Base-by-base conservation (phyloP, 179 eudicot species). In the Beta lomatogona region DNA sequence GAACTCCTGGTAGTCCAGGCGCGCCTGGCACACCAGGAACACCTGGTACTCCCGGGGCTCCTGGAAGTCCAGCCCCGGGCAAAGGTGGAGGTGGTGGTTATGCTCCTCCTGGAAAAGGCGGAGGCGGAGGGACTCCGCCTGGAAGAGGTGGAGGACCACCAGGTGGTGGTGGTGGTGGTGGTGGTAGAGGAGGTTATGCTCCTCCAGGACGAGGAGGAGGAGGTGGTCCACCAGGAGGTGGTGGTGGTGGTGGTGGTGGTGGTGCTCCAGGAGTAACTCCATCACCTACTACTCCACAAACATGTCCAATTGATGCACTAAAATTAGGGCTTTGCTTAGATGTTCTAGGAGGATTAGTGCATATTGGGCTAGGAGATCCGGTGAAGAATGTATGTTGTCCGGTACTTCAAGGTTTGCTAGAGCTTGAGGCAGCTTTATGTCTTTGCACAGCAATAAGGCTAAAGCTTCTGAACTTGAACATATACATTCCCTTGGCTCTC, bases 371-470 rank as follows among this genome's bases (percentile, higher is more conserved):
- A 64, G 98, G 98, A 44, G 80, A 93, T 65, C 97, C 95, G 2
- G 85, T 88, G 0, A 87, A 85, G 79, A 89, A 94, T 66, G 87
- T 84, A 36, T 94, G 98, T 44, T 94, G 98, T 73, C 98, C 97
- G 1, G 93, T 94, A 75, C 69, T 94, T 25, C 84, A 88, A 86
- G 98, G 97, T 18, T 85, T 94, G 81, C 86, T 92, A 3, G 98
- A 94, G 87, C 84, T 94, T 5, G 98, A 94, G 82, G 98, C 98
- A 13, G 97, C 98, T 14, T 21, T 94, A 52, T 94, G 98, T 85
- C 87, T 94, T 10, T 94, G 98, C 92, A 89, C 93, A 2, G 85
- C 89, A 58, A 89, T 94, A 82, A 94, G 93, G 86, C 85, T 93
- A 4, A 94, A 91, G 80, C 89, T 94, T 46, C 91, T 94, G 0